Evolutionary conservation across 495 filamentous ascomycete species (phyloP).

Genomic region (Aspergillus funiculosus): DNA sequence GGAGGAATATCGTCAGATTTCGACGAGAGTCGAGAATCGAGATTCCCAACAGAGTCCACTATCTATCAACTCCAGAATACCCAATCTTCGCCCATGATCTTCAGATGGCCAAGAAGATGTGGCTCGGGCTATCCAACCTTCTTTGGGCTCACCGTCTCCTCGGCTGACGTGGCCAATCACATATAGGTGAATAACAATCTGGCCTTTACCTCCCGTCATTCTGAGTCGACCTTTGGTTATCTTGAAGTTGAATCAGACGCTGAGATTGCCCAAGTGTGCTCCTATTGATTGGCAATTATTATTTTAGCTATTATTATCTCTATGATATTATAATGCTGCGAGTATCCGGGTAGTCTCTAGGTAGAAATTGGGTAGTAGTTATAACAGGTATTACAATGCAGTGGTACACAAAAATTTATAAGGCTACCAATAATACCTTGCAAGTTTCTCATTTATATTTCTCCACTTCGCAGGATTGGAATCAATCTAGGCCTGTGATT

Average conservation of each 20-base stretch:
- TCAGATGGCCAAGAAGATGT: slow-evolving; percentile 6
- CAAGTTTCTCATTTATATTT: neutral
- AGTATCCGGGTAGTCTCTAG: neutral
- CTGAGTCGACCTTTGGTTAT: too few relatives aligned
- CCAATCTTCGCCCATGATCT: too few relatives aligned
- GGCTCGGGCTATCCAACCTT: slow-evolving; percentile 5
- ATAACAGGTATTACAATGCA: neutral
- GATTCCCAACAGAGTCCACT: too few relatives aligned
- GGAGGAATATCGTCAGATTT: too few relatives aligned
- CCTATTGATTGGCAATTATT: too few relatives aligned
- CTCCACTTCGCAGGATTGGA: slow-evolving; percentile 4
- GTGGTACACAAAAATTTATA: slow-evolving; percentile 3
- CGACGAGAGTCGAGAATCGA: too few relatives aligned
- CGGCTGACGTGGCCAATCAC: slow-evolving; percentile 16
- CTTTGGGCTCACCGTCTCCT: slow-evolving; percentile 6
- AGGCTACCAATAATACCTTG: neutral
- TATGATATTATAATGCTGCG: too few relatives aligned
- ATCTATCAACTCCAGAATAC: too few relatives aligned
- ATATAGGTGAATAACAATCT: slow-evolving; percentile 18
- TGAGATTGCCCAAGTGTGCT: too few relatives aligned
- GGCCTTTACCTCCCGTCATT: neutral
- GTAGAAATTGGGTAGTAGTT: neutral
- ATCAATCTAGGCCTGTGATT: slow-evolving; percentile 13
- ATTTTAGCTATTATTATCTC: too few relatives aligned
- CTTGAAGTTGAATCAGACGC: too few relatives aligned